Conservation (phyloP, 768 basidiomycete genomes). For the Suillus tomentosus region DNA sequence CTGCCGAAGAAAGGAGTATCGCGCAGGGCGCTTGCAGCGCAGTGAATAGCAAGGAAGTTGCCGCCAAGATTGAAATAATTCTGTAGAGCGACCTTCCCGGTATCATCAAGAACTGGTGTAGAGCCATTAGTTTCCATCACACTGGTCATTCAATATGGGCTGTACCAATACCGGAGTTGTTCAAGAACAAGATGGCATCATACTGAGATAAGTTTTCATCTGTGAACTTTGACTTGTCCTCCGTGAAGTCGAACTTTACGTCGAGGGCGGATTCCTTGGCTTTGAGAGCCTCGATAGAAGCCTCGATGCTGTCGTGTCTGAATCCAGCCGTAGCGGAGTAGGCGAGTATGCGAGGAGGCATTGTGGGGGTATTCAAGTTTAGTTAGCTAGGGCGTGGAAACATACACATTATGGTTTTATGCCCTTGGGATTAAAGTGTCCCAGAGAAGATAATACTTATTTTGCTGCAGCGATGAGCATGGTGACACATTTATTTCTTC, state of each 20-base stretch:
- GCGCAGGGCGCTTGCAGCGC: slow-evolving; percentile 60
- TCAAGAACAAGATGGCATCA: slow-evolving; percentile 70
- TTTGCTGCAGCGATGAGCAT: neutral
- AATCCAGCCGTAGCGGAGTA: slow-evolving; percentile 64
- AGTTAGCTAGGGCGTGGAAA: neutral
- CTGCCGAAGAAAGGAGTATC: slow-evolving; percentile 58
- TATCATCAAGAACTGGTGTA: slow-evolving; percentile 52
- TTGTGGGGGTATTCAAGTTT: slow-evolving; percentile 8
- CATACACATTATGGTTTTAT: neutral
- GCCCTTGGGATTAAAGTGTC: neutral
- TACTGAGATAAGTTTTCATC: slow-evolving; percentile 54
- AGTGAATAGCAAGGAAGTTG: slow-evolving; percentile 70
- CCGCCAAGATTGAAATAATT: slow-evolving; percentile 68
- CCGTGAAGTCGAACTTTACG: slow-evolving; percentile 63
- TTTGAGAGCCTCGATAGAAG: slow-evolving; percentile 60
- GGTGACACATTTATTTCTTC: neutral
- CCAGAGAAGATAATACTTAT: neutral
- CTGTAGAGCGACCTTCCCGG: slow-evolving; percentile 62
- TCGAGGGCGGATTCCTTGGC: slow-evolving; percentile 46
- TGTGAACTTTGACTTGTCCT: slow-evolving; percentile 59
- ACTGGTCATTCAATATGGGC: slow-evolving; percentile 7
- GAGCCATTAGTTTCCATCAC: slow-evolving; percentile 3
- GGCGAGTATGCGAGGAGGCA: slow-evolving; percentile 49
- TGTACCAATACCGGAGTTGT: slow-evolving; percentile 68
- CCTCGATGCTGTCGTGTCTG: slow-evolving; percentile 77